Evolutionary conservation across 441 rosid species (phyloP).

Genomic region (Populus tomentosa): DNA sequence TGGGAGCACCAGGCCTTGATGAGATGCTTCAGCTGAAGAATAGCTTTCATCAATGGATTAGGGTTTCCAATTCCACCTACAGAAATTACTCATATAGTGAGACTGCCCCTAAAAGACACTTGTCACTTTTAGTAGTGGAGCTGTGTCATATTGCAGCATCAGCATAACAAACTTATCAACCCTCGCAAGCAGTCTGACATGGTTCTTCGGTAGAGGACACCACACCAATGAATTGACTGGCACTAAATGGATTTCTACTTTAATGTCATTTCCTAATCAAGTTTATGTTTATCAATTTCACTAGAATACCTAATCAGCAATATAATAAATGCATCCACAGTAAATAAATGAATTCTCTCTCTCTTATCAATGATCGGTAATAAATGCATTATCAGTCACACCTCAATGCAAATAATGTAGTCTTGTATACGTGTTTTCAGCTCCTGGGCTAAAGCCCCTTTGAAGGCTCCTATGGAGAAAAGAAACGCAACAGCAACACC

Average conservation of each 20-base stretch:
- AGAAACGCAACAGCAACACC: slow-evolving; percentile 91
- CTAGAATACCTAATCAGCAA: neutral
- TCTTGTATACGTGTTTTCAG: slow-evolving; percentile 86
- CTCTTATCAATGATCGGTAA: neutral
- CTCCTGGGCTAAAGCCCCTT: slow-evolving; percentile 85
- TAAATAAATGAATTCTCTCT: neutral
- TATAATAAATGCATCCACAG: neutral
- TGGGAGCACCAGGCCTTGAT: neutral
- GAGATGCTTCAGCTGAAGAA: neutral
- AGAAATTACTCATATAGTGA: neutral
- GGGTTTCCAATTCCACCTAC: neutral
- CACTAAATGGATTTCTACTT: neutral
- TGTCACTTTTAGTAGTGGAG: neutral
- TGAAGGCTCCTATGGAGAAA: slow-evolving; percentile 80
- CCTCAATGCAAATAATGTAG: slow-evolving; percentile 96
- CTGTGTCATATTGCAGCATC: neutral
- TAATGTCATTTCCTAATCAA: neutral
- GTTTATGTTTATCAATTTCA: neutral
- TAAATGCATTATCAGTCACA: slow-evolving; percentile 16
- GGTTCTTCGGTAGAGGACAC: neutral
- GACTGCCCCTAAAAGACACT: neutral
- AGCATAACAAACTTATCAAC: neutral
- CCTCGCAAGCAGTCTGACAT: neutral
- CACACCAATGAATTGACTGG: neutral
- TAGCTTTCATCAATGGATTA: neutral